phyloP scores from a whole-genome alignment of 1,139 yeast species.

The Yamadazyma sp. region DNA sequence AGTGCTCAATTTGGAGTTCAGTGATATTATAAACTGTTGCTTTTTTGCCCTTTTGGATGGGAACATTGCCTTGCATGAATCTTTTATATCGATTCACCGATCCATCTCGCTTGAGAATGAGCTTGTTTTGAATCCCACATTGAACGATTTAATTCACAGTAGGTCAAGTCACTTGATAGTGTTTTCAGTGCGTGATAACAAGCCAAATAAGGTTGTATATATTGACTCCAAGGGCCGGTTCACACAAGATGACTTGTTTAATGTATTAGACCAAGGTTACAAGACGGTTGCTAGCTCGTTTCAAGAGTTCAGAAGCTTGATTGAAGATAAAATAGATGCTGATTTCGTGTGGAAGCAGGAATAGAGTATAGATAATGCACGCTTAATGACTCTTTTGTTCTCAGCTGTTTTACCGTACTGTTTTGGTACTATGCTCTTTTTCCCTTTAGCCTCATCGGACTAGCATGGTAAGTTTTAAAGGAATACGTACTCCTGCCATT shows the following conservation, averaged over 20 bases:
- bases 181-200: conserved; percentile 53
- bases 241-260: conserved; percentile 52
- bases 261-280: conserved; percentile 49
- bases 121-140: conserved; percentile 45
- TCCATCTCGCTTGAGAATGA: conserved; percentile 21
- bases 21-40: conserved; percentile 71
- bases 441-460: too few species aligned
- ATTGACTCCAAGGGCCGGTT: conserved; percentile 76
- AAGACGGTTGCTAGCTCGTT: conserved; percentile 46
- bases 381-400: conserved; percentile 1
- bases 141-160: conserved; percentile 37
- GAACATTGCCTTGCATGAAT: conserved; percentile 63
- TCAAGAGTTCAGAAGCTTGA: conserved; percentile 40
- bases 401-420: too few species aligned
- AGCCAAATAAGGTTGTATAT: conserved; percentile 55
- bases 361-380: background rate
- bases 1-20: conserved; percentile 55
- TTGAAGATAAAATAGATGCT: conserved; percentile 47
- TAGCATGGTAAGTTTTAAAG: too few species aligned
- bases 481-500: too few species aligned
- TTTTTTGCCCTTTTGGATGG: conserved; percentile 77
- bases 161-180: conserved; percentile 69
- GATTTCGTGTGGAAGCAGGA: conserved; percentile 64
- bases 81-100: conserved; percentile 54
- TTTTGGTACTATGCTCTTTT: too few species aligned